Percentiles rank a stretch among this genome's conserved stretches.
Evolutionary conservation across 116 monocot species (phyloP).

Genomic region (Posidonia oceanica): DNA sequence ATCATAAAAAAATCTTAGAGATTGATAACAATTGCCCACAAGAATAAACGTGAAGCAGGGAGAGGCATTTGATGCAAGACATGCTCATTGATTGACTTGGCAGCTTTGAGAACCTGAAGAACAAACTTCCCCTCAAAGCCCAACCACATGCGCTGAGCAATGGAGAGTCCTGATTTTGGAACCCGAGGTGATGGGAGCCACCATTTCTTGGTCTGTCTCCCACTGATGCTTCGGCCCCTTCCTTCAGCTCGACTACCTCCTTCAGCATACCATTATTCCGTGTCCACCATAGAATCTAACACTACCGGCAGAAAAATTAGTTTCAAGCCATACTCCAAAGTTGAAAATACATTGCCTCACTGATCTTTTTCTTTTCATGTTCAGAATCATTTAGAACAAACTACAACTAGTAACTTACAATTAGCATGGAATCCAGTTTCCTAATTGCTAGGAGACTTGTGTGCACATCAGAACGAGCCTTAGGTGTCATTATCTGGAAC

Average conservation of each 20-base stretch:
- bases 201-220: too few species aligned
- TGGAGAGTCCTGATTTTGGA: conserved; percentile 65
- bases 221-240: too few species aligned
- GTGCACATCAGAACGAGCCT: too few species aligned
- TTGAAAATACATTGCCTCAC: background rate
- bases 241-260: conserved; percentile 35
- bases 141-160: conserved; percentile 49
- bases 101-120: too few species aligned
- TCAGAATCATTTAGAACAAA: too few species aligned
- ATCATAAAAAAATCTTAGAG: too few species aligned
- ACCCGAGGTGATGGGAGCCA: conserved; percentile 84
- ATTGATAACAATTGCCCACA: too few species aligned
- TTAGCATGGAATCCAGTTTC: too few species aligned
- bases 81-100: conserved; percentile 89
- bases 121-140: conserved; percentile 64
- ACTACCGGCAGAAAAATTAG: conserved; percentile 43
- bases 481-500: conserved; percentile 93
- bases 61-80: conserved; percentile 68
- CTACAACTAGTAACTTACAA: too few species aligned
- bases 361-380: background rate
- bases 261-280: conserved; percentile 90
- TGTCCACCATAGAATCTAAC: conserved; percentile 74
- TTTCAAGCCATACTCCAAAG: background rate
- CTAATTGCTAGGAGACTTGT: too few species aligned
- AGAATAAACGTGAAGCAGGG: too few species aligned